Percentiles rank a stretch among this genome's conserved stretches.
Evolutionary conservation across 2,329 filamentous ascomycete genomes (phyloP).

Genomic region (Aureobasidium mangrovei): DNA sequence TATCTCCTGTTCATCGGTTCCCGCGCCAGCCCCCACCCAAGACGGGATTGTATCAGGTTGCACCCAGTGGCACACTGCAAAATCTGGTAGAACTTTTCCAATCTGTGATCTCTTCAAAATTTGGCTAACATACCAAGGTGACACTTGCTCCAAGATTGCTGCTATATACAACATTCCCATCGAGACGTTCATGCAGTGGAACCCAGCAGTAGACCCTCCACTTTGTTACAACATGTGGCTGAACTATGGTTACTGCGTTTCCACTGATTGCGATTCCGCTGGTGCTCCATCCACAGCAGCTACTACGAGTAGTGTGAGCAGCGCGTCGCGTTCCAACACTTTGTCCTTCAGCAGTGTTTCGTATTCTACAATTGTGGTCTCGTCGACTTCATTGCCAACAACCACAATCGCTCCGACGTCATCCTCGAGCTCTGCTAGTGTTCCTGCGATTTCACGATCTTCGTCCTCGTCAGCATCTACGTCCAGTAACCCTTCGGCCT

Average conservation of each 20-base stretch:
- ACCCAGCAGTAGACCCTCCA: constrained; percentile 19
- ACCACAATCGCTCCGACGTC: constrained; percentile 9
- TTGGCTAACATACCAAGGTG: constrained; percentile 2
- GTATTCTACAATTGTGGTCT: constrained; percentile 41
- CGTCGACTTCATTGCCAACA: constrained; percentile 29
- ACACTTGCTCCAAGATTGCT: constrained; percentile 20
- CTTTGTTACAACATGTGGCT: constrained; percentile 19
- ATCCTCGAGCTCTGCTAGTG: background rate
- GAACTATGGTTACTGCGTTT: constrained; percentile 22
- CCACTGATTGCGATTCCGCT: constrained; percentile 14
- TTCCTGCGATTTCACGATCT: background rate
- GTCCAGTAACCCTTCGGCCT: background rate
- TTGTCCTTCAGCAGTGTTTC: constrained; percentile 25
- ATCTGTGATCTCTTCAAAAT: background rate
- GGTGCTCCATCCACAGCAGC: background rate
- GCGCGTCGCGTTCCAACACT: constrained; percentile 5
- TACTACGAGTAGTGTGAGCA: background rate
- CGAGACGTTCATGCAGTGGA: constrained; percentile 21
- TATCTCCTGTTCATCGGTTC: constrained; percentile 9
- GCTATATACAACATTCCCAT: constrained; percentile 16
- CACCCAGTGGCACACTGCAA: constrained; percentile 21
- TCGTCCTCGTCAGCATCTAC: background rate
- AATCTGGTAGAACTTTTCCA: constrained; percentile 1
- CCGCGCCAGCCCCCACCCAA: constrained; percentile 20
- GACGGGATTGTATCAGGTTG: constrained; percentile 20